These are phyloP conservation scores for Scleroderma bovista DNA, from an alignment of 768 basidiomycete genomes.

Conservation along the genomic window DNA sequence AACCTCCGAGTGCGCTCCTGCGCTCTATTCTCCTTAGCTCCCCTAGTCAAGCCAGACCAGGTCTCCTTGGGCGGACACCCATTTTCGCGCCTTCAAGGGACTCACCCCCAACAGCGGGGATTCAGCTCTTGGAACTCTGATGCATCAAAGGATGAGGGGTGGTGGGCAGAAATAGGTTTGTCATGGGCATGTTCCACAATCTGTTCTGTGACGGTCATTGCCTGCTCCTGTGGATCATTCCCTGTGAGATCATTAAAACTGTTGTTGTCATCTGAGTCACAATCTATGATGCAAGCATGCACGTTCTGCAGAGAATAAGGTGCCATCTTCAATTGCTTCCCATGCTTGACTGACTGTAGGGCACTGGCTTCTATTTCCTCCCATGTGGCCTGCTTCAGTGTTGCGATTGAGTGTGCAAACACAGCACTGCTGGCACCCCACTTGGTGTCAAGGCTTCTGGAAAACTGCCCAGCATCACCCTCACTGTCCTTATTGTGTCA, in stretches of 20 bases:
- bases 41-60: too few relatives aligned
- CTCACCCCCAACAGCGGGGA: too few relatives aligned
- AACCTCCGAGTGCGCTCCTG: too few relatives aligned
- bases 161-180: not conserved
- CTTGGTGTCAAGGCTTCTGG: not conserved
- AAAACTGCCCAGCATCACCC: not conserved
- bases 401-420: not conserved
- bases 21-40: too few relatives aligned
- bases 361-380: not conserved
- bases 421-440: not conserved
- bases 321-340: not conserved
- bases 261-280: not conserved
- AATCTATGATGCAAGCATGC: not conserved
- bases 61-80: too few relatives aligned
- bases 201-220: not conserved
- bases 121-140: not conserved
- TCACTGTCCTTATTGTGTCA: not conserved
- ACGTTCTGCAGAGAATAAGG: not conserved
- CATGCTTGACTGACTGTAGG: not conserved
- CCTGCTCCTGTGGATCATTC: not conserved
- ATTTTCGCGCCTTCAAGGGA: too few relatives aligned
- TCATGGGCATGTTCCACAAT: not conserved
- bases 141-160: not conserved
- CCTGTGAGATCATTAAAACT: not conserved
- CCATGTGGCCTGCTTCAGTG: not conserved